These are phyloP conservation scores for Phytophthora citrophthora DNA, from an alignment of 352 stramenopile species.

Conservation along the genomic window DNA sequence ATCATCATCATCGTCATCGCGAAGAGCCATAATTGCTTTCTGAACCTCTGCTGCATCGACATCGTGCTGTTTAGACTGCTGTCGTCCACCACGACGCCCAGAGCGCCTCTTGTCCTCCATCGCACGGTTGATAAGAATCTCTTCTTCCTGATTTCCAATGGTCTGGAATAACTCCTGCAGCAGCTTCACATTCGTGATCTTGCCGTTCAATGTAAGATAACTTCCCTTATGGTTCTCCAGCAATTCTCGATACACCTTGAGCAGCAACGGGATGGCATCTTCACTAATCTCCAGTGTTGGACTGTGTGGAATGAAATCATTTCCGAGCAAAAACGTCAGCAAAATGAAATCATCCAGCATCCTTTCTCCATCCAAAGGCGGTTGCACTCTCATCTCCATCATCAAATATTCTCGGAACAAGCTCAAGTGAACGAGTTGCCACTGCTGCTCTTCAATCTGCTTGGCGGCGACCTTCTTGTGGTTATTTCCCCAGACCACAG, in stretches of 20 bases:
- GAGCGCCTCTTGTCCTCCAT: slow-evolving; percentile 61
- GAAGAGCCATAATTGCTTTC: slow-evolving; percentile 53
- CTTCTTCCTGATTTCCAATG: slow-evolving; percentile 94
- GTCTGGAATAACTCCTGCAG: slow-evolving; percentile 93
- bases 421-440: slow-evolving; percentile 97
- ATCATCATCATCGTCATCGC: slow-evolving; percentile 54
- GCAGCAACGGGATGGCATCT: slow-evolving; percentile 96
- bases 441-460: slow-evolving; percentile 96
- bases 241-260: slow-evolving; percentile 92
- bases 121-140: slow-evolving; percentile 89
- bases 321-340: slow-evolving; percentile 99
- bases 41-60: slow-evolving; percentile 55
- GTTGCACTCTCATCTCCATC: slow-evolving; percentile 93
- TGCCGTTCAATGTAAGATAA: slow-evolving; percentile 93
- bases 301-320: slow-evolving; percentile 99
- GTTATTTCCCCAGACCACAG: slow-evolving; percentile 94
- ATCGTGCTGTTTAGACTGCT: slow-evolving; percentile 44
- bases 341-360: slow-evolving; percentile 99
- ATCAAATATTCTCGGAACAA: slow-evolving; percentile 98
- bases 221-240: slow-evolving; percentile 81
- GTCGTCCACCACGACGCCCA: slow-evolving; percentile 35
- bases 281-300: slow-evolving; percentile 98
- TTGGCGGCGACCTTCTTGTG: slow-evolving; percentile 70
- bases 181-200: slow-evolving; percentile 90
- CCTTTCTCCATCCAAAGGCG: slow-evolving; percentile 85